Evolutionary conservation across 192 early-diverging fungal genomes (phyloP).

Genomic region (Helicostylum pulchrum): DNA sequence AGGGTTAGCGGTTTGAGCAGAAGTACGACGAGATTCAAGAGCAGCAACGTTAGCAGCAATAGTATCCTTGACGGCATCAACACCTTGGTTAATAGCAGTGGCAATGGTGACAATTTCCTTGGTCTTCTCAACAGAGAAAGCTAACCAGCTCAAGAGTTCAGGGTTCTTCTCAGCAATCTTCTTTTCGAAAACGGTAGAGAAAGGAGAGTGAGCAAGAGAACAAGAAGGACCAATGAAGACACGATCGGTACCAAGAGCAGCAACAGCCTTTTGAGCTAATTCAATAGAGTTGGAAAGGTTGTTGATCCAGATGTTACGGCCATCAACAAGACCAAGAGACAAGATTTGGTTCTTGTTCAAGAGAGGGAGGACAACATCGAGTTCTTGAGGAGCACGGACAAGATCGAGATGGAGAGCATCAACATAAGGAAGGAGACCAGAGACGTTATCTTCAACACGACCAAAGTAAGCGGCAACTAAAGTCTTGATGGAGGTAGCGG

Average conservation of each 20-base stretch:
- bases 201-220: slow-evolving; percentile 90
- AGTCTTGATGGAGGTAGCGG: slow-evolving; percentile 57
- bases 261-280: slow-evolving; percentile 62
- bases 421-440: slow-evolving; percentile 71
- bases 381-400: slow-evolving; percentile 76
- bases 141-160: slow-evolving; percentile 87
- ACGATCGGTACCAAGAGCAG: slow-evolving; percentile 63
- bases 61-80: slow-evolving; percentile 59
- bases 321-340: slow-evolving; percentile 95
- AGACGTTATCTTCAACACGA: slow-evolving; percentile 71
- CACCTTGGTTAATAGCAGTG: slow-evolving; percentile 48
- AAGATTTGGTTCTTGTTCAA: slow-evolving; percentile 62
- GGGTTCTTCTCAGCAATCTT: slow-evolving; percentile 67
- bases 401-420: slow-evolving; percentile 90
- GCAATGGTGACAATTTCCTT: slow-evolving; percentile 75
- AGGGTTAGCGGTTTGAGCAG: slow-evolving; percentile 79
- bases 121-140: slow-evolving; percentile 93
- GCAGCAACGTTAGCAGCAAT: slow-evolving; percentile 71
- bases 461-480: slow-evolving; percentile 96
- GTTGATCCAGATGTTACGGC: slow-evolving; percentile 97
- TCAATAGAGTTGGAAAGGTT: slow-evolving; percentile 74
- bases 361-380: slow-evolving; percentile 65
- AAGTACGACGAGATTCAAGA: slow-evolving; percentile 66
- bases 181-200: slow-evolving; percentile 75
- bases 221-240: slow-evolving; percentile 89